These are phyloP conservation scores for Pseudopyricularia javanii DNA, from an alignment of 2,329 filamentous ascomycete genomes.

Conservation along the genomic window DNA sequence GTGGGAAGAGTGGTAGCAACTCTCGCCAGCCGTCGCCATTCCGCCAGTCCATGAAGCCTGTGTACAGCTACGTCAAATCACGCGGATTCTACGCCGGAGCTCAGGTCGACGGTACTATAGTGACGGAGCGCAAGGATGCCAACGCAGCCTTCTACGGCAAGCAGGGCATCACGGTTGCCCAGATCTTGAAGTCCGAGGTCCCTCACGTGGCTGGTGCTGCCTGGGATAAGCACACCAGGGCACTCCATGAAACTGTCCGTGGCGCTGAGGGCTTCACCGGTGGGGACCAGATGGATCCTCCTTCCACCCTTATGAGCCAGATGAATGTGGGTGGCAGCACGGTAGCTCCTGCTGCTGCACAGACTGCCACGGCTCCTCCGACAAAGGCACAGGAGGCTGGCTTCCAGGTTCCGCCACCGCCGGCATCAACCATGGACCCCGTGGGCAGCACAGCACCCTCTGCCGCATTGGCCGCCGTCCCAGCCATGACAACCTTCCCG, in stretches of 20 bases:
- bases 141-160: slow-evolving; percentile 78
- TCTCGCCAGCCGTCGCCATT: slow-evolving; percentile 10
- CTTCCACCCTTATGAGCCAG: slow-evolving; percentile 4
- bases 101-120: slow-evolving; percentile 74
- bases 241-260: slow-evolving; percentile 21
- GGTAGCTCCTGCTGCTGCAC: neutral
- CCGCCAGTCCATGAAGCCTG: slow-evolving; percentile 23
- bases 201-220: slow-evolving; percentile 7
- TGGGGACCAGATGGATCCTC: neutral
- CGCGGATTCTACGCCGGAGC: slow-evolving; percentile 80
- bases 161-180: slow-evolving; percentile 25
- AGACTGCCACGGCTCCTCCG: neutral
- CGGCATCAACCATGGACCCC: neutral
- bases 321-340: slow-evolving; percentile 5
- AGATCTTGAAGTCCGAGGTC: slow-evolving; percentile 34
- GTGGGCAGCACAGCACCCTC: neutral
- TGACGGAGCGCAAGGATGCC: slow-evolving; percentile 77
- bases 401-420: neutral
- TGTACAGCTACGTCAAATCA: slow-evolving; percentile 70
- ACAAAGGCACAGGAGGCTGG: neutral
- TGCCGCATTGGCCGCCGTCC: neutral
- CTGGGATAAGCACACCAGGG: slow-evolving; percentile 20
- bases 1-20: slow-evolving; percentile 2
- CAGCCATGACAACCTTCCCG: neutral
- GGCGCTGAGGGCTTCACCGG: slow-evolving; percentile 19